A percentile compares a stretch with the other conserved stretches of the same genome.
These are phyloP conservation scores for Helotiales sp. DNA, from an alignment of 2,329 filamentous ascomycete species.

Conservation along the genomic window DNA sequence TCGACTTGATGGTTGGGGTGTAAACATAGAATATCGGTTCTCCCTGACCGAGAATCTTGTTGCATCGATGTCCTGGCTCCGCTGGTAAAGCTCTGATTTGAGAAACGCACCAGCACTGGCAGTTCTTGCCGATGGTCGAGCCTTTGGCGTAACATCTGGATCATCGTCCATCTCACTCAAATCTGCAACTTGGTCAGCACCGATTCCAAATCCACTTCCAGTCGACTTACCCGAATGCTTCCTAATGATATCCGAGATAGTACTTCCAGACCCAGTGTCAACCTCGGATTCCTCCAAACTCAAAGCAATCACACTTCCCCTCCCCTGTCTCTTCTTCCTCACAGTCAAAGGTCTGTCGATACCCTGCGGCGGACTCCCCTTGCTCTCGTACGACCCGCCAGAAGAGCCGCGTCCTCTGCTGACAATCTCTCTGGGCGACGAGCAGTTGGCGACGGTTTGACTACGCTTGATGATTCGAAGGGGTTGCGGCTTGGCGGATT, in stretches of 20 bases:
- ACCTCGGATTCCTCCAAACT: constrained; percentile 25
- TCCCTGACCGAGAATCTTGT: constrained; percentile 30
- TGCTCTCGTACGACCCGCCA: constrained; percentile 34
- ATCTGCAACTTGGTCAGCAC: constrained; percentile 12
- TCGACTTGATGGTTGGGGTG: neutral
- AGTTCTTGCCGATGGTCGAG: constrained; percentile 28
- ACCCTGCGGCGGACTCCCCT: constrained; percentile 38
- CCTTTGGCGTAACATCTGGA: constrained; percentile 39
- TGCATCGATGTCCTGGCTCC: constrained; percentile 25
- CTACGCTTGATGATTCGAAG: constrained; percentile 56
- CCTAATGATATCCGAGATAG: constrained; percentile 21
- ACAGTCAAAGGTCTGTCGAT: constrained; percentile 40
- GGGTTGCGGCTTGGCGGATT: constrained; percentile 49
- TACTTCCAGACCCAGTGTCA: neutral
- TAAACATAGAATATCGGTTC: constrained; percentile 22
- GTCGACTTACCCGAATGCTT: constrained; percentile 9
- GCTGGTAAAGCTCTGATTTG: constrained; percentile 35
- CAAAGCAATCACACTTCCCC: constrained; percentile 27
- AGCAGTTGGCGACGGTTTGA: constrained; percentile 39
- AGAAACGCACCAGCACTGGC: constrained; percentile 38
- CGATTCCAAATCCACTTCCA: neutral
- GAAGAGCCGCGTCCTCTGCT: constrained; percentile 33
- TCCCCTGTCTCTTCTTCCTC: constrained; percentile 35
- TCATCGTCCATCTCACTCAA: constrained; percentile 24
- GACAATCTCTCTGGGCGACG: constrained; percentile 32